Evolutionary conservation across 805 yeast genomes (phyloP), one percentile per base, ranked within the genome.

Genomic region (Wickerhamiella azyma): DNA sequence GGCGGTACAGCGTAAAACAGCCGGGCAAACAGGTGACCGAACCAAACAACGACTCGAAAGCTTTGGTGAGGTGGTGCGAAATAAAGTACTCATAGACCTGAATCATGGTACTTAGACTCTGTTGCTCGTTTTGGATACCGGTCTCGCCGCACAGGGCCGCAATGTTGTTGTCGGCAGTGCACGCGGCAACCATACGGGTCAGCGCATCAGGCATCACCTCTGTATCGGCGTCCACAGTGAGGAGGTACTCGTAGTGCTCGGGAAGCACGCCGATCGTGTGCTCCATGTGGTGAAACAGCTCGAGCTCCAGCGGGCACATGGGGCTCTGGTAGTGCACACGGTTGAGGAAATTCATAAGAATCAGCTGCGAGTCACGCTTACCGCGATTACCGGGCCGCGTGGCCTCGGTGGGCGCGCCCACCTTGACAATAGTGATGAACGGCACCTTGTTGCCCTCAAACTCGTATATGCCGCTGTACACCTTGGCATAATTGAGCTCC

Each of bases 81-180:
- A 76, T 75, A 56, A 74, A 76, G 57, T 76, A 76, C 55, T 76
- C 81, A 54, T 74, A 76, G 33, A 76, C 81, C 59, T 76, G 81
- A 49, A 76, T 72, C 58, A 74, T 71, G 0, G 81, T 76, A 19
- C 76, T 74, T 75, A 78, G 69, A 50, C 71, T 63, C 48, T 64
- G 64, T 40, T 66, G 62, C 55, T 76, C 77, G 57, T 76, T 76
- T 50, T 74, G 69, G 49, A 76, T 68, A 46, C 74, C 72, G 1
- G 81, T 76, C 55, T 76, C 80, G 16, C 81, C 81, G 59, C 81
- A 76, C 43, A 75, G 67, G 11, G 80, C 81, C 64, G 75, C 74
- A 50, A 76, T 66, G 50, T 57, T 52, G n/a, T 75, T 73, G 53
- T 76, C 80, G 50, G 70, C 70, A n/a, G 72, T 69, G 67, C 78